Evolutionary conservation across 2,329 filamentous ascomycete species (phyloP), one percentile per base, ranked within the genome.

Genomic region (Neonectria neomacrospora): DNA sequence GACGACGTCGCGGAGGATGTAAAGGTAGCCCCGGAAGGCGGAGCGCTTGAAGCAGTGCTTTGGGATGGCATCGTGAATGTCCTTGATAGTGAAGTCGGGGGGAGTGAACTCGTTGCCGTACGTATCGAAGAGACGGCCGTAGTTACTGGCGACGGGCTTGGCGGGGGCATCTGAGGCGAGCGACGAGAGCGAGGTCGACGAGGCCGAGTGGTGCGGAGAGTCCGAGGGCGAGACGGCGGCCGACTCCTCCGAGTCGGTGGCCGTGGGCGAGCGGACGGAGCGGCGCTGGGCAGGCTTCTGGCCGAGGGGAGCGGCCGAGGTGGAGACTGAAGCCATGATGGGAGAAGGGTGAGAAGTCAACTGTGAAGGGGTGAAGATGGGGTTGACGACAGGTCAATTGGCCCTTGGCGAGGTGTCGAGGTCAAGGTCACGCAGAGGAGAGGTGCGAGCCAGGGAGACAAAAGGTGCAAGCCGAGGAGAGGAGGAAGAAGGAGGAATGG

Each of bases 11-110:
- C 95, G 90, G 75, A 89, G 86, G 73, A 98, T 94, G 81, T 98
- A 98, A 75, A 78, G 82, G 77, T 97, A 84, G 70, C 94, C 91
- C 69, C 83, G 88, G 69, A 88, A 78, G 65, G 88, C 92, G 50
- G 93, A 97, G 65, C 96, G 91, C 84, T 97, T 86, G 80, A 91
- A 98, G 87, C 96, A 99, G 86, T 97, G 96, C 81, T 94, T 93
- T 69, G 96, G 96, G 72, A 99, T 99, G 78, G 96, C 96, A 82
- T 97, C 92, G 75, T 93, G 91, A 77, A 99, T 95, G 77, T 99
- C 88, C 86, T 97, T 97, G 86, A 99, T 97, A 77, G 94, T 97
- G 85, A 91, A 99, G 81, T 98, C 91, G 71, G 96, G 96, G 61
- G 97, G 86, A 80, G 93, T 85, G 84, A 99, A 99, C 75, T 94